Evolutionary conservation across 495 filamentous ascomycete genomes (phyloP).

Genomic region (Talaromyces thailandensis): DNA sequence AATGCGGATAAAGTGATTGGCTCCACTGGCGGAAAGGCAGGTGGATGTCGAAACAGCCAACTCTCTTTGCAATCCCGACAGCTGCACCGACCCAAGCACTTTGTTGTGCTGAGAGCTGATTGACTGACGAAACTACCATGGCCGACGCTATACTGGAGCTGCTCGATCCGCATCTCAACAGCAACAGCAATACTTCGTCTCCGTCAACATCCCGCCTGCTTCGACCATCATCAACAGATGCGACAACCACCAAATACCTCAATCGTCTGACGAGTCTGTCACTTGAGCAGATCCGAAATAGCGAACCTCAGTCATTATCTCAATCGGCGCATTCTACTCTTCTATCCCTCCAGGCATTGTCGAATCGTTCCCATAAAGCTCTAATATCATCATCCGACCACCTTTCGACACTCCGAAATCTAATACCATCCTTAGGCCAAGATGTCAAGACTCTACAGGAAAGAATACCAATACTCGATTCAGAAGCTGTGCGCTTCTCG

Average conservation of each 20-base stretch:
- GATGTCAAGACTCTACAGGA: conserved; percentile 57
- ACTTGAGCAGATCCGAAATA: conserved; percentile 57
- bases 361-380: conserved; percentile 83
- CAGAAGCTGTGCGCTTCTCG: conserved; percentile 69
- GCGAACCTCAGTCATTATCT: conserved; percentile 70
- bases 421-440: conserved; percentile 57
- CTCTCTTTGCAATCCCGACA: neutral
- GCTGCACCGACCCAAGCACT: neutral
- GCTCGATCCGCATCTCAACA: conserved; percentile 46
- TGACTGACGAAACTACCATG: conserved; percentile 31
- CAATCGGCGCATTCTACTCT: conserved; percentile 77
- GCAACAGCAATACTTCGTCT: conserved; percentile 23
- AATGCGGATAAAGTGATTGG: neutral
- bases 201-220: conserved; percentile 15
- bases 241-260: conserved; percentile 58
- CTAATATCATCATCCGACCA: conserved; percentile 74
- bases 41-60: neutral
- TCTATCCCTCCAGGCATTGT: conserved; percentile 78
- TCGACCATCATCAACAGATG: conserved; percentile 28
- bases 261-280: conserved; percentile 71
- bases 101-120: neutral
- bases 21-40: neutral
- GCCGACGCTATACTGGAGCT: conserved; percentile 67
- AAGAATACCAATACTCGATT: conserved; percentile 71
- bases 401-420: conserved; percentile 58